phyloP scores from a whole-genome alignment of 805 yeast genomes.

The Candida adriatica region DNA sequence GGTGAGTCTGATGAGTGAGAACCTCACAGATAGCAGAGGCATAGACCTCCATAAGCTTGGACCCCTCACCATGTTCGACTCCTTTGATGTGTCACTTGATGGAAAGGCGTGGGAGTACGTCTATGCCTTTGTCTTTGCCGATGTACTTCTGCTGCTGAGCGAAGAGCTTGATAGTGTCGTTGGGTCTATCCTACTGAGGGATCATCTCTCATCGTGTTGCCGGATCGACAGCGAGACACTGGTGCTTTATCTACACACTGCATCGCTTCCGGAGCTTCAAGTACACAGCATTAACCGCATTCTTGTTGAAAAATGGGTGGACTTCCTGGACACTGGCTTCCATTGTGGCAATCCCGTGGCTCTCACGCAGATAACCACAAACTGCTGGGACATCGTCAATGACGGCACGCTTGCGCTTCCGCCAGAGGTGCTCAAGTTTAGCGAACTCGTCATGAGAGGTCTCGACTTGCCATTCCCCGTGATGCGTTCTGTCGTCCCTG shows the following conservation, averaged over 20 bases:
- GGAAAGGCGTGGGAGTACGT: conserved; percentile 36
- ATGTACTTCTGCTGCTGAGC: conserved; percentile 24
- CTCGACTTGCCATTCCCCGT: conserved; percentile 35
- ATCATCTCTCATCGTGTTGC: conserved; percentile 30
- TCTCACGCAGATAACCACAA: conserved; percentile 42
- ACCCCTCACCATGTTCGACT: conserved; percentile 33
- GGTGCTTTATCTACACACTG: conserved; percentile 32
- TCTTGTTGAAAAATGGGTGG: conserved; percentile 36
- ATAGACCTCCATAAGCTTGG: conserved; percentile 19
- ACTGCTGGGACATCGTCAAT: conserved; percentile 39
- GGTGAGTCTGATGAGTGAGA: not conserved
- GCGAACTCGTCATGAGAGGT: conserved; percentile 30
- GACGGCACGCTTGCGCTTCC: conserved; percentile 30
- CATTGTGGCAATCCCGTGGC: conserved; percentile 20
- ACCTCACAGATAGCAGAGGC: conserved; percentile 8
- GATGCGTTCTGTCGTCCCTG: conserved; percentile 32
- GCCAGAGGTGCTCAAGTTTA: conserved; percentile 30
- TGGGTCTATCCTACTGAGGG: conserved; percentile 35
- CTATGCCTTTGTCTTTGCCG: conserved; percentile 29
- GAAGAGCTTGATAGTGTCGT: conserved; percentile 22
- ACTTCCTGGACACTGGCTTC: conserved; percentile 16
- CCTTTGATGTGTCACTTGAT: conserved; percentile 34
- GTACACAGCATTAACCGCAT: conserved; percentile 26
- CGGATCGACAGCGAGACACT: conserved; percentile 22
- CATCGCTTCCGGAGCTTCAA: conserved; percentile 38